A percentile compares a stretch with the other conserved stretches of the same genome.
phyloP scores from a whole-genome alignment of 2,329 filamentous ascomycete species.

The Pseudocercospora crystallina region DNA sequence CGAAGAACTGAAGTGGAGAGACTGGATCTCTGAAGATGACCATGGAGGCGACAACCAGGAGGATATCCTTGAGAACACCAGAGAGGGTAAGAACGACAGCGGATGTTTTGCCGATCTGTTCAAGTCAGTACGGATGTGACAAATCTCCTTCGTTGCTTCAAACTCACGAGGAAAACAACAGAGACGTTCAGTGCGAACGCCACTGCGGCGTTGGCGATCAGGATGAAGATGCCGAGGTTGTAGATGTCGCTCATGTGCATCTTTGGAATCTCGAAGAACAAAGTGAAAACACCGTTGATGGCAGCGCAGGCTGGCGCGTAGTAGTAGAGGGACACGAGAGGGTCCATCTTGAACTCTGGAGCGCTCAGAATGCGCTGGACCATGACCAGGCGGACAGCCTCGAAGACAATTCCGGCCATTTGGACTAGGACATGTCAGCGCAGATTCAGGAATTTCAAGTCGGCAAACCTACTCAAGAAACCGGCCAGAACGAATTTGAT shows the following conservation, averaged over 20 bases:
- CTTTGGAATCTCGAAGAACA: slow-evolving; percentile 71
- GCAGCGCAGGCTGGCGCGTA: slow-evolving; percentile 80
- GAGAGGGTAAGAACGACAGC: slow-evolving; percentile 83
- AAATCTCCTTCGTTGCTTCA: background rate
- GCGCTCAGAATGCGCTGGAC: slow-evolving; percentile 79
- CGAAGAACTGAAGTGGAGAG: slow-evolving; percentile 74
- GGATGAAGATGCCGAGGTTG: slow-evolving; percentile 69
- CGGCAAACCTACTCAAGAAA: slow-evolving; percentile 52
- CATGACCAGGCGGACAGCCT: slow-evolving; percentile 80
- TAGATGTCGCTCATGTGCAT: slow-evolving; percentile 70
- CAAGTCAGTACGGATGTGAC: slow-evolving; percentile 5
- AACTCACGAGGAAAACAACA: slow-evolving; percentile 77
- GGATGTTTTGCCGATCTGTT: slow-evolving; percentile 81
- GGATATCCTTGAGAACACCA: slow-evolving; percentile 83
- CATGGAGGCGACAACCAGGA: slow-evolving; percentile 78
- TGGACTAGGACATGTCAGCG: slow-evolving; percentile 55
- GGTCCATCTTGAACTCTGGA: slow-evolving; percentile 88
- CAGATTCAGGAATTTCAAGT: background rate
- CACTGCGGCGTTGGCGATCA: slow-evolving; percentile 73
- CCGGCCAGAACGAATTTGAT: slow-evolving; percentile 85
- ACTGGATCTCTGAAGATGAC: slow-evolving; percentile 77
- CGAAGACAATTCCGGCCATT: slow-evolving; percentile 74
- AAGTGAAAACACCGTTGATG: slow-evolving; percentile 74
- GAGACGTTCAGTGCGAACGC: slow-evolving; percentile 83
- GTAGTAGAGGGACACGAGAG: slow-evolving; percentile 87